Evolutionary conservation across 768 basidiomycete genomes (phyloP), one percentile per base, ranked within the genome.

Genomic region (Panaeolus cyanescens): DNA sequence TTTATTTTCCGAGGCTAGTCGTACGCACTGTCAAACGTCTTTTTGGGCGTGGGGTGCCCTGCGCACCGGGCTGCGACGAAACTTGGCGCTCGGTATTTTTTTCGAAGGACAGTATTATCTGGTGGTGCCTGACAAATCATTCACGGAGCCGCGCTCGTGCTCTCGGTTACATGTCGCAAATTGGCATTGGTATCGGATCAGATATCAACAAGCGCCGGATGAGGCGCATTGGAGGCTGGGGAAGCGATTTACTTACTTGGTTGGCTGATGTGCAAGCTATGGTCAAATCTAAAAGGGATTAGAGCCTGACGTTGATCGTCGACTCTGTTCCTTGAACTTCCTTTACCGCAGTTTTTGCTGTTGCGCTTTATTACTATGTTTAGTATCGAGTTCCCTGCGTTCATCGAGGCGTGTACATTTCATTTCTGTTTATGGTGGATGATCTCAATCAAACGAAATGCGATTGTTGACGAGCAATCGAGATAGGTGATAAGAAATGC

Each of bases 1-100:
- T 82, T 13, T 89, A 88, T 73, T 77, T 89, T 59, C 85, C 87
- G 28, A 84, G 88, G 17, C 64, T 88, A 20, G 65, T 80, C 63
- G 63, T 74, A 54, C 77, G 87, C 39, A 88, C 87, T 0, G 64
- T 85, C 15, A 67, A 73, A 59, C 79, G 85, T 28, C 50, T 84
- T 9, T 45, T 79, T 9, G 55, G 75, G 1, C 56, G 75, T 17
- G 28, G 53, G 0, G 59, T 65, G 0, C 61, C 76, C 1, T 86
- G 85, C 64, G 80, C 79, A 19, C 74, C 76, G 7, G 85, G 82
- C 0, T 86, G 85, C 63, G 6, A n/a, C 1, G 83, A 86, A 56
- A 72, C 60, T 4, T 63, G 78, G 57, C 61, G 62, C 7, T 72
- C 74, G 17, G 71, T 74, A 1, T 78, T 85, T 59, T 81, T 83